Evolutionary conservation across 257 asterid genomes (phyloP).

Genomic region (Solanum etuberosum): DNA sequence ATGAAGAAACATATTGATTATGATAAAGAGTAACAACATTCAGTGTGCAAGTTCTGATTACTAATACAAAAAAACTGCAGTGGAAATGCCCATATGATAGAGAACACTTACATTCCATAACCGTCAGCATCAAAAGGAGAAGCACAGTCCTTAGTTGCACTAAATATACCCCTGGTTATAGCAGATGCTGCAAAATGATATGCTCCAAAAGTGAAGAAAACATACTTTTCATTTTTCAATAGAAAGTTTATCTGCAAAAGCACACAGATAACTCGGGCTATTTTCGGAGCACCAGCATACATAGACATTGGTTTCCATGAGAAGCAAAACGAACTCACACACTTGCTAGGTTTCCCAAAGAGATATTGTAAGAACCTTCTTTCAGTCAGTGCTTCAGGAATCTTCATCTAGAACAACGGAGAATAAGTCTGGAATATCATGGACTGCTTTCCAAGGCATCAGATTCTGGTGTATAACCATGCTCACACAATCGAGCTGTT

Average conservation of each 20-base stretch:
- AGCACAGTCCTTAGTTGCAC: constrained; percentile 86
- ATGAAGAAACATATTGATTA: neutral
- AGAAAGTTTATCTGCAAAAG: neutral
- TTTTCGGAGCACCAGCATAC: neutral
- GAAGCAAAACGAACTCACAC: neutral
- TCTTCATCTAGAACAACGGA: neutral
- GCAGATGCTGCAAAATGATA: constrained; percentile 94
- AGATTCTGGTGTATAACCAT: constrained; percentile 16
- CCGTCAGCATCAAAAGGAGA: constrained; percentile 92
- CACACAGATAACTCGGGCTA: neutral
- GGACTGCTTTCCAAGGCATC: constrained; percentile 23
- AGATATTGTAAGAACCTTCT: neutral
- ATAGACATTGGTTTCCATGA: neutral
- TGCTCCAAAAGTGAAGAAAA: neutral
- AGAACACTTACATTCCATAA: constrained; percentile 79
- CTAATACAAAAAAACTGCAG: neutral
- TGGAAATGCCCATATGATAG: neutral
- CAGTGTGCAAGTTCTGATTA: neutral
- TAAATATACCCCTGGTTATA: constrained; percentile 87
- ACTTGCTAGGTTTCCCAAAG: neutral
- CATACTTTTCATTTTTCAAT: neutral
- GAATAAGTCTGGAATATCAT: neutral
- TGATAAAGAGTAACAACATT: neutral
- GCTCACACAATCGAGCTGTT: constrained; percentile 40
- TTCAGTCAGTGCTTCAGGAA: neutral